Evolutionary conservation across 306 rosid genomes (phyloP).

Genomic region (Geum urbanum): DNA sequence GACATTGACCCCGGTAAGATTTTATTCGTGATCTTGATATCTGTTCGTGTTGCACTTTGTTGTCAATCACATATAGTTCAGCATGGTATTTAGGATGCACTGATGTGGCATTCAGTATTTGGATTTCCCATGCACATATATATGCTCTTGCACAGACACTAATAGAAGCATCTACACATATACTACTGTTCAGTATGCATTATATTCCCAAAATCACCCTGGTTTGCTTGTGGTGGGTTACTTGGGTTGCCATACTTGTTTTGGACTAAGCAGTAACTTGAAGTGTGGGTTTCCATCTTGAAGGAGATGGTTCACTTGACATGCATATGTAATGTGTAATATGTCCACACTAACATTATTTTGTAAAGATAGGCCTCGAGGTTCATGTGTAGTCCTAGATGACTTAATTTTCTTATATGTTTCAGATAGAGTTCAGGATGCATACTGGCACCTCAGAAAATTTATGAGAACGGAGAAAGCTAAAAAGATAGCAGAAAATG

Average conservation of each 20-base stretch:
- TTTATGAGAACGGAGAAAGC: slow-evolving; percentile 34
- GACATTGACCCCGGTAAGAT: slow-evolving; percentile 85
- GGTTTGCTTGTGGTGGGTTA: background rate
- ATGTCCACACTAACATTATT: background rate
- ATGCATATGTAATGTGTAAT: background rate
- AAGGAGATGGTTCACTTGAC: background rate
- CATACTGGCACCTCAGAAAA: slow-evolving; percentile 65
- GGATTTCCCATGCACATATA: background rate
- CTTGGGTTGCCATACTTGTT: background rate
- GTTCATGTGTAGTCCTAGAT: background rate
- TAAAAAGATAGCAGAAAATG: slow-evolving; percentile 33
- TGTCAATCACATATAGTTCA: slow-evolving; percentile 2
- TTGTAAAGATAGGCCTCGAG: background rate
- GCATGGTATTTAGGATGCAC: background rate
- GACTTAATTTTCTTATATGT: slow-evolving; percentile 9
- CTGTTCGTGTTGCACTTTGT: slow-evolving; percentile 2
- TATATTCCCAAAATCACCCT: background rate
- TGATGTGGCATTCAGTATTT: background rate
- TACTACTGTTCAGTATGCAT: background rate
- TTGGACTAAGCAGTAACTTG: background rate
- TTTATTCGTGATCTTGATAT: slow-evolving; percentile 18
- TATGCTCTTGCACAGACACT: background rate
- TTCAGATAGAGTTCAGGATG: slow-evolving; percentile 70
- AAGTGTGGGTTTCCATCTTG: background rate
- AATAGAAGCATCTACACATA: background rate